Evolutionary conservation across 306 rosid species (phyloP).

Genomic region (Crataegus laevigata): DNA sequence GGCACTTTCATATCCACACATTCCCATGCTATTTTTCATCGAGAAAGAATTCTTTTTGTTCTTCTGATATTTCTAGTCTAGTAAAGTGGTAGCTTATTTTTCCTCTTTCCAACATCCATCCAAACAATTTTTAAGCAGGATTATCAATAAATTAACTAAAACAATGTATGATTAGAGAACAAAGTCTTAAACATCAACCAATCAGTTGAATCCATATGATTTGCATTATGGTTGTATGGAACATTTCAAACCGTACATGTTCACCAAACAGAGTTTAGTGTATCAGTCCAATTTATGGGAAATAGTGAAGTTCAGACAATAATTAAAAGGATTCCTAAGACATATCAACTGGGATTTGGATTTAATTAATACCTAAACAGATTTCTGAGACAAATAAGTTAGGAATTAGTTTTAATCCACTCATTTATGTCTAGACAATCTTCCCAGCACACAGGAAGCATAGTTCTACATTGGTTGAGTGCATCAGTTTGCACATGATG

Average conservation of each 20-base stretch:
- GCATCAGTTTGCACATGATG: too few relatives aligned
- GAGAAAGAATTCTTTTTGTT: slow-evolving; percentile 37
- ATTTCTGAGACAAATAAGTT: too few relatives aligned
- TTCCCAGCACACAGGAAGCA: neutral
- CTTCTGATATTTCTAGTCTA: slow-evolving; percentile 20
- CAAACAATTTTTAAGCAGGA: neutral
- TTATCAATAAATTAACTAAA: neutral
- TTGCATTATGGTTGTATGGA: too few relatives aligned
- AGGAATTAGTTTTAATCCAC: neutral
- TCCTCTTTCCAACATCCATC: neutral
- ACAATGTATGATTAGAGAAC: neutral
- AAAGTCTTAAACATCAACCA: too few relatives aligned
- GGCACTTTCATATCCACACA: slow-evolving; percentile 48
- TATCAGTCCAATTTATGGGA: too few relatives aligned
- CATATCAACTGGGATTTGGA: too few relatives aligned
- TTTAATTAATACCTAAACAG: too few relatives aligned
- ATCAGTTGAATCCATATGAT: too few relatives aligned
- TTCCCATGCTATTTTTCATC: slow-evolving; percentile 78
- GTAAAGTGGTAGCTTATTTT: neutral
- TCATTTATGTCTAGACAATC: neutral
- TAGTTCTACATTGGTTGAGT: neutral
- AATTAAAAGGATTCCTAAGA: too few relatives aligned
- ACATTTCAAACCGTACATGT: too few relatives aligned
- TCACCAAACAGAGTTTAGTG: too few relatives aligned
- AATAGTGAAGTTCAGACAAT: too few relatives aligned